Evolutionary conservation across 129 eudicot genomes (phyloP).

Genomic region (Pseudognaphalium luteoalbum): DNA sequence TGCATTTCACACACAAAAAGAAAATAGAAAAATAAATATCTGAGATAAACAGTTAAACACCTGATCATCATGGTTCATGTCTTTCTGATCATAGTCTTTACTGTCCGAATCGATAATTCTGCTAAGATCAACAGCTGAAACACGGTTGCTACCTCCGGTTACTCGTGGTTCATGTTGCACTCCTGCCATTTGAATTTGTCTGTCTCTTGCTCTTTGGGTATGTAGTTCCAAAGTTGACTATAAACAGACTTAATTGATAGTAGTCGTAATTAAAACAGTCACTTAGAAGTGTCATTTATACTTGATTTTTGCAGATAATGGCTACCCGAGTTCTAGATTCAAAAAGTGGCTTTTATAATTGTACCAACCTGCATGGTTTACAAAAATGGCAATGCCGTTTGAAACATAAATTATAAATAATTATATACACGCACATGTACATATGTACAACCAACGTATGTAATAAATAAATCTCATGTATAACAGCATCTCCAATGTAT

Average conservation of each 20-base stretch:
- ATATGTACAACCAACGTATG: too few relatives aligned
- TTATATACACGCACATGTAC: too few relatives aligned
- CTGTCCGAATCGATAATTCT: neutral
- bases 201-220: neutral
- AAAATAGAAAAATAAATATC: neutral
- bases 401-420: neutral
- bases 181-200: neutral
- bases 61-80: slow-evolving; percentile 3
- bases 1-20: too few relatives aligned
- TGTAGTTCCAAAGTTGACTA: neutral
- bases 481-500: too few relatives aligned
- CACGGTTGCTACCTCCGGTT: neutral
- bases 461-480: too few relatives aligned
- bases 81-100: neutral
- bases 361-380: neutral
- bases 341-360: neutral
- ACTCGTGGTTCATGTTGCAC: neutral
- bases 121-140: neutral
- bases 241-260: neutral
- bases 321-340: neutral
- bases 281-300: neutral
- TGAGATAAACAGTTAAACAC: too few relatives aligned
- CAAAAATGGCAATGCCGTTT: neutral
- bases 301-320: neutral
- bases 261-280: neutral